These are phyloP conservation scores for Wickerhamiella sorbophila DNA, from an alignment of 805 yeast species.

Conservation along the genomic window DNA sequence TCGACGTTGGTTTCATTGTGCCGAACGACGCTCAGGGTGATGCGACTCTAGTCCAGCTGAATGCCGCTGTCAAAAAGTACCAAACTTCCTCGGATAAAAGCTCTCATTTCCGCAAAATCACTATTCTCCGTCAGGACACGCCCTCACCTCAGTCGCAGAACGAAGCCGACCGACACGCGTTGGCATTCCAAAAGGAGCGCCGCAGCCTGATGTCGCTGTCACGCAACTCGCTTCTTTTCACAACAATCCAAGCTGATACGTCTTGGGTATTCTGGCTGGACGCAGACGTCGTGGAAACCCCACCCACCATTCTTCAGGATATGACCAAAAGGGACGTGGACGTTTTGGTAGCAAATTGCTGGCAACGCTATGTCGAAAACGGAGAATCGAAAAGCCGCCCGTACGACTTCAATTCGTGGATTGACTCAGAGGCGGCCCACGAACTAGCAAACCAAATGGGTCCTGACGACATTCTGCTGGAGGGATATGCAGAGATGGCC, in stretches of 20 bases:
- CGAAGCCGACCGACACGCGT: constrained; percentile 86
- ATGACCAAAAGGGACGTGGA: constrained; percentile 75
- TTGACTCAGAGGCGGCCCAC: constrained; percentile 54
- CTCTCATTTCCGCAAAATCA: constrained; percentile 64
- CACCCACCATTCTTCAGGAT: constrained; percentile 71
- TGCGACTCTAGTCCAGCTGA: constrained; percentile 53
- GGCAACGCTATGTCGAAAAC: constrained; percentile 60
- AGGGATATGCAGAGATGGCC: constrained; percentile 86
- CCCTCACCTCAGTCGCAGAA: constrained; percentile 50
- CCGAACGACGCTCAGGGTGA: constrained; percentile 81
- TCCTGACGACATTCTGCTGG: constrained; percentile 87
- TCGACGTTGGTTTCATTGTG: constrained; percentile 82
- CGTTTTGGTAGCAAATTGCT: constrained; percentile 83
- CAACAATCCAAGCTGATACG: constrained; percentile 77
- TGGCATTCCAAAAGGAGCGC: constrained; percentile 73
- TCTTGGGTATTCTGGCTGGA: constrained; percentile 97
- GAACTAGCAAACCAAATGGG: constrained; percentile 54
- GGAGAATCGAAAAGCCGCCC: constrained; percentile 57
- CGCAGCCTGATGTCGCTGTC: constrained; percentile 88
- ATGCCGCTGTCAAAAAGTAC: constrained; percentile 54
- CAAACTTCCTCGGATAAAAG: constrained; percentile 46
- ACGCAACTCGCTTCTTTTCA: constrained; percentile 77
- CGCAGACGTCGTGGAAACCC: constrained; percentile 85
- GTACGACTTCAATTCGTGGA: constrained; percentile 93
- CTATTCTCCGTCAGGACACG: constrained; percentile 84